These are phyloP conservation scores for Tetrahymena elliotti DNA, from an alignment of 73 alveolate species.

Conservation along the genomic window DNA sequence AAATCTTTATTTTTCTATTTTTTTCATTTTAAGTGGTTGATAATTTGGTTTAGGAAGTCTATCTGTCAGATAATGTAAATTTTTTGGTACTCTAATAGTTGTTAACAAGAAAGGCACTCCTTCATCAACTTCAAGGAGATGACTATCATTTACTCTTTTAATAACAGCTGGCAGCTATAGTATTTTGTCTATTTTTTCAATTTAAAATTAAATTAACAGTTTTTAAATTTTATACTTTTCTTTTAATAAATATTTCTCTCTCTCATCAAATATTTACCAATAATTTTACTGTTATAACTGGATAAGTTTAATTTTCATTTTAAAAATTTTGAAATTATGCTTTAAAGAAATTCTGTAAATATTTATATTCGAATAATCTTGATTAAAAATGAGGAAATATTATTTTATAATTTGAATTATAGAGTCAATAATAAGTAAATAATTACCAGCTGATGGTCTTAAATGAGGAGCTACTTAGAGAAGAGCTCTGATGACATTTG, in stretches of 20 bases:
- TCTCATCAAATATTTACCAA: too few species aligned
- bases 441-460: slow-evolving; percentile 11
- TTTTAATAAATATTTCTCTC: too few species aligned
- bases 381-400: too few species aligned
- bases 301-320: too few species aligned
- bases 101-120: slow-evolving; percentile 43
- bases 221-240: too few species aligned
- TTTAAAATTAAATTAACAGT: neutral
- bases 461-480: slow-evolving; percentile 51
- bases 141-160: slow-evolving; percentile 39
- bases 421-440: too few species aligned
- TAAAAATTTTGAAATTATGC: too few species aligned
- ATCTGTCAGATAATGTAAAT: slow-evolving; percentile 74
- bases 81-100: slow-evolving; percentile 88
- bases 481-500: slow-evolving; percentile 48
- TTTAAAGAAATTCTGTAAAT: too few species aligned
- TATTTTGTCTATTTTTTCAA: slow-evolving; percentile 14
- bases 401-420: too few species aligned
- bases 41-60: slow-evolving; percentile 86
- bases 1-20: slow-evolving; percentile 18
- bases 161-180: slow-evolving; percentile 17
- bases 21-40: slow-evolving; percentile 36
- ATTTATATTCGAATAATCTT: too few species aligned
- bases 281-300: too few species aligned
- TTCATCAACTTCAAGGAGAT: slow-evolving; percentile 11